Base-by-base conservation (phyloP, 306 rosid genomes). In the Cercis canadensis region DNA sequence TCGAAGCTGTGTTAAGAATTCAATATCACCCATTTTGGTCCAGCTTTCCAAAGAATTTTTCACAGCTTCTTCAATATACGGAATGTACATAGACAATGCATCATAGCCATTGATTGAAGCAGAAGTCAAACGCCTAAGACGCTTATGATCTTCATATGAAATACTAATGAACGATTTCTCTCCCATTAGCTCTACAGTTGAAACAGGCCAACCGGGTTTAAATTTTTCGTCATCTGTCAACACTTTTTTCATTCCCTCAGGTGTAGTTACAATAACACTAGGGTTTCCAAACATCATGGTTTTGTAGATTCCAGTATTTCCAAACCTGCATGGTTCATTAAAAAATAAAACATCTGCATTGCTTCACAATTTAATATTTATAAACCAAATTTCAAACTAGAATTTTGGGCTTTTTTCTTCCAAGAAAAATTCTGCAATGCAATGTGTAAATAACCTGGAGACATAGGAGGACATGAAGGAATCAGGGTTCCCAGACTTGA, bases 21-120 rank as follows among this genome's bases (percentile, higher is more conserved):
- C 96, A 11, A 93, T 78, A 4, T 87, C 51, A 58, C 87, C 96
- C 89, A 79, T 72, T 13, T 55, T 69, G 2, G 90, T 0, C 98
- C 98, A 93, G 41, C 86, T 88, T 11, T 93, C 87, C 84, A 93
- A 73, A 10, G 92, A 88, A 34, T 50, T 57, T 21, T 14, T 60
- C 1, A 81, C 96, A 11, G 24, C 74, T 0, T 83, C 82, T 59
- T 93, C 97, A 31, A 93, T 88, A 17, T 85, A 93, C 11, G 57
- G 79, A 46, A 87, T 66, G 82, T 90, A 93, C 43, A 77, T 11
- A 12, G 88, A 70, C 66, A 93, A 31, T 7, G 94, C 86, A 41
- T 93, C 97, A 59, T 84, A 40, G 51, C 98, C 98, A 67, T 90
- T 93, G 54, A 93, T 87, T 6, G 98, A 90, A 34, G 96, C 75